Evolutionary conservation across 2,329 filamentous ascomycete species (phyloP).

Genomic region (Clonostachys byssicola): DNA sequence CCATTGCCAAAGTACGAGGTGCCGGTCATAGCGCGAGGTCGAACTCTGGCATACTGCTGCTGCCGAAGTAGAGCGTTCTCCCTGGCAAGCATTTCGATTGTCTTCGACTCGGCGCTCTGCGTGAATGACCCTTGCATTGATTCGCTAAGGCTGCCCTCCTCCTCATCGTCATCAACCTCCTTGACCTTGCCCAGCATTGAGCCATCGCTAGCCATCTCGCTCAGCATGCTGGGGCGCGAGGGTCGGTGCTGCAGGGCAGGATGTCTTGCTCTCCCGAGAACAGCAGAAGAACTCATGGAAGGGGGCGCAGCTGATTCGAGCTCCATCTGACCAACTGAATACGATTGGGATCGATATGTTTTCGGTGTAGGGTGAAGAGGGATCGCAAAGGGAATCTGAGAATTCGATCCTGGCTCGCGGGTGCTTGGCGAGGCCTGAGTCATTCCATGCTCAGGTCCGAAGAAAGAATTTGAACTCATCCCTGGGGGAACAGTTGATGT

Average conservation of each 20-base stretch:
- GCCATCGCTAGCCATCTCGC: conserved; percentile 64
- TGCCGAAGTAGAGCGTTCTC: conserved; percentile 61
- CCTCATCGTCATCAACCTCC: conserved; percentile 62
- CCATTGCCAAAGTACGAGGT: conserved; percentile 49
- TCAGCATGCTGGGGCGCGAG: conserved; percentile 73
- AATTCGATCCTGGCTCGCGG: conserved; percentile 48
- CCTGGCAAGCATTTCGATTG: conserved; percentile 57
- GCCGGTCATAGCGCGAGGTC: conserved; percentile 54
- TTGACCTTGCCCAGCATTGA: conserved; percentile 64
- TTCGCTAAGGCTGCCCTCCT: conserved; percentile 49
- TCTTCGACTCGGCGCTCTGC: conserved; percentile 55
- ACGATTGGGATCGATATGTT: conserved; percentile 91
- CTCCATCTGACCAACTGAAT: conserved; percentile 89
- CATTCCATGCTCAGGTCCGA: conserved; percentile 36
- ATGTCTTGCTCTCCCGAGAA: conserved; percentile 52
- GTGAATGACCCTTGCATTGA: conserved; percentile 41
- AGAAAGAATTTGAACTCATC: conserved; percentile 39
- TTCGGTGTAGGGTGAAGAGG: conserved; percentile 88
- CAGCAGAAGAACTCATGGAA: conserved; percentile 35
- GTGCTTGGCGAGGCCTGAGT: conserved; percentile 46
- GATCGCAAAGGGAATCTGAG: conserved; percentile 80
- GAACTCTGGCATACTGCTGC: conserved; percentile 42
- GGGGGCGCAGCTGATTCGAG: conserved; percentile 46
- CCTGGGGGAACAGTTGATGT: conserved; percentile 55
- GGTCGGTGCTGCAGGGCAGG: conserved; percentile 75